These are phyloP conservation scores for Macaranga tanarius DNA, from an alignment of 441 rosid species.

Conservation along the genomic window DNA sequence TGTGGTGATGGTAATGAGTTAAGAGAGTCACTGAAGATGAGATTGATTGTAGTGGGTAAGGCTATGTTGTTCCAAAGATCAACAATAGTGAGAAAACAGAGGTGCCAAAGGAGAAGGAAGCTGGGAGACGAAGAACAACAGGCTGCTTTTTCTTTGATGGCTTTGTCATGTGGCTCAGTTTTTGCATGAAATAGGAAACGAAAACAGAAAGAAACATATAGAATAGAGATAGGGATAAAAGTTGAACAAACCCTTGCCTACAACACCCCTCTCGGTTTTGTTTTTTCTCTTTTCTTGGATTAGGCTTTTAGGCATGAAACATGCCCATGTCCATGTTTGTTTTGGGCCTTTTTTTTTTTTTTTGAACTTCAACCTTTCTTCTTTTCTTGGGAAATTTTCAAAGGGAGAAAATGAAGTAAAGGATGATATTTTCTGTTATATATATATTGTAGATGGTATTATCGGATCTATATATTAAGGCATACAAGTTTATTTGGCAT, in stretches of 20 bases:
- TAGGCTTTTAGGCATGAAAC: background rate
- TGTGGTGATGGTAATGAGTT: slow-evolving; percentile 10
- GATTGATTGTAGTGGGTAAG: slow-evolving; percentile 35
- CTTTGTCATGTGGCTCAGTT: slow-evolving; percentile 68
- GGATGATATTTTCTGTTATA: background rate
- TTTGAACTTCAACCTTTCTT: background rate
- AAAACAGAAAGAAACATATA: background rate
- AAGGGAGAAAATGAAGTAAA: background rate
- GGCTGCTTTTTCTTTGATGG: slow-evolving; percentile 77
- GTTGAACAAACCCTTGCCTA: background rate
- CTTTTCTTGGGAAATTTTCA: background rate
- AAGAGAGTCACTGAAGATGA: slow-evolving; percentile 37
- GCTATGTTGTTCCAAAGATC: slow-evolving; percentile 37
- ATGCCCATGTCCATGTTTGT: background rate
- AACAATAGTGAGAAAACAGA: slow-evolving; percentile 50
- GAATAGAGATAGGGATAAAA: background rate
- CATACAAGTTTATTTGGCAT: background rate
- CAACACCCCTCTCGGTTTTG: background rate
- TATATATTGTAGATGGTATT: background rate
- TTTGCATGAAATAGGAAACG: slow-evolving; percentile 35
- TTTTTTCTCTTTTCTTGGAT: background rate
- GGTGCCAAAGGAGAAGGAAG: slow-evolving; percentile 59
- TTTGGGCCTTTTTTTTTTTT: background rate
- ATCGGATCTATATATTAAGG: background rate
- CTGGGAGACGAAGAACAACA: slow-evolving; percentile 76